Evolutionary conservation across 345 rosid genomes (phyloP).

Genomic region (Eucalyptus cloeziana): DNA sequence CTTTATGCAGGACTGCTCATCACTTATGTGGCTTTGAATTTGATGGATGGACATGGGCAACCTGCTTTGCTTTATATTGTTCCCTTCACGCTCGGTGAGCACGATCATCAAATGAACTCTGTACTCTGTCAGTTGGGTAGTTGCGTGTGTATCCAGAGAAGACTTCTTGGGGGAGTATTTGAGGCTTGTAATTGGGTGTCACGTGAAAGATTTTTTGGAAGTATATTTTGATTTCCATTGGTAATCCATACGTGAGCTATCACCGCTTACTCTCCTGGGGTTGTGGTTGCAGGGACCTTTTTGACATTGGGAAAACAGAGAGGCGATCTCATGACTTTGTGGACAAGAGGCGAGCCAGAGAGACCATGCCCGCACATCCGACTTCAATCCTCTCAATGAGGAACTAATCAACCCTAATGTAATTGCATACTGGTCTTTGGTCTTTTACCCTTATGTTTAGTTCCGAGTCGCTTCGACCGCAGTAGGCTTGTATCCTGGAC

Average conservation of each 20-base stretch:
- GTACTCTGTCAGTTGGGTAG: background rate
- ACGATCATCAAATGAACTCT: background rate
- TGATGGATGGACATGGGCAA: conserved; percentile 99
- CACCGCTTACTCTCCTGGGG: background rate
- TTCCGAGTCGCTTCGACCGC: background rate
- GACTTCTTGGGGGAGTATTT: background rate
- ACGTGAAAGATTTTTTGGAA: background rate
- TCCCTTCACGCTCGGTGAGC: conserved; percentile 89
- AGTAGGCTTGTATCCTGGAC: background rate
- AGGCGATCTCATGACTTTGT: conserved; percentile 61
- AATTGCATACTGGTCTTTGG: background rate
- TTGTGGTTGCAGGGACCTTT: conserved; percentile 36
- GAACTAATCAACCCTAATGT: background rate
- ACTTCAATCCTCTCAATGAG: conserved; percentile 24
- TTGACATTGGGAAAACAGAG: conserved; percentile 64
- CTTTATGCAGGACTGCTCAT: conserved; percentile 63
- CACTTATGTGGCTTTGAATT: conserved; percentile 83
- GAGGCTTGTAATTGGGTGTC: background rate
- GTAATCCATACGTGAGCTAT: background rate
- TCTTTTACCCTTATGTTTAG: background rate
- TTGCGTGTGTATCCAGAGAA: background rate
- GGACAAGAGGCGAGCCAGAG: conserved; percentile 82
- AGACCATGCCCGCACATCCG: conserved; percentile 60
- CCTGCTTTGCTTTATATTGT: conserved; percentile 97
- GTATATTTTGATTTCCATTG: background rate